These are phyloP conservation scores for Hypocreales sp. DNA, from an alignment of 2,329 filamentous ascomycete species.

Conservation along the genomic window DNA sequence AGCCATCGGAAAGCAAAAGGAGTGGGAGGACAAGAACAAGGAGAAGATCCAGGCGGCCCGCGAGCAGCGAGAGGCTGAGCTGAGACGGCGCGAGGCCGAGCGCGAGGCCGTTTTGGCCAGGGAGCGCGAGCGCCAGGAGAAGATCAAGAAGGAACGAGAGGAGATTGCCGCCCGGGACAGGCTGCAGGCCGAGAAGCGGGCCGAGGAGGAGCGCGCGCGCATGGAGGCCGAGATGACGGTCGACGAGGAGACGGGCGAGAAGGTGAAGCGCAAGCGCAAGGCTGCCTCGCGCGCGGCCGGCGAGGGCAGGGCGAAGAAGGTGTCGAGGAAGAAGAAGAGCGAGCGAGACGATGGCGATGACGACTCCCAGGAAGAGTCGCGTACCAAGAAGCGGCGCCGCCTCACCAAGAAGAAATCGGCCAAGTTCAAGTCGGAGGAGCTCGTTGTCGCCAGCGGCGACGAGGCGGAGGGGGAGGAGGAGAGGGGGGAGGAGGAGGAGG, in stretches of 20 bases:
- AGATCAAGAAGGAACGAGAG: slow-evolving; percentile 75
- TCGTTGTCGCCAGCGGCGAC: slow-evolving; percentile 64
- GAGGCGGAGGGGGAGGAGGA: slow-evolving; percentile 30
- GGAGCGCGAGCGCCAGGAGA: slow-evolving; percentile 59
- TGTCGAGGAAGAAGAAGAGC: slow-evolving; percentile 42
- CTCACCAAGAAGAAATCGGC: slow-evolving; percentile 30
- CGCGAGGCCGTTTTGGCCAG: slow-evolving; percentile 50
- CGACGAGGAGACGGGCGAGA: slow-evolving; percentile 69
- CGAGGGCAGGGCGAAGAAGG: slow-evolving; percentile 26
- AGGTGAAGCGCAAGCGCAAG: slow-evolving; percentile 63
- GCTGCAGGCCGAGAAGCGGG: slow-evolving; percentile 50
- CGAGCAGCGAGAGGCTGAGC: slow-evolving; percentile 65
- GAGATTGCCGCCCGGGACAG: slow-evolving; percentile 65
- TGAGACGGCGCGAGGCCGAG: slow-evolving; percentile 63
- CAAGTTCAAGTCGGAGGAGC: slow-evolving; percentile 79
- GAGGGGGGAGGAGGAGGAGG: slow-evolving; percentile 26
- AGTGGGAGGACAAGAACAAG: slow-evolving; percentile 89
- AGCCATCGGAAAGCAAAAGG: slow-evolving; percentile 66
- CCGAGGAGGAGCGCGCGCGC: slow-evolving; percentile 16
- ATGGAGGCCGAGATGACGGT: slow-evolving; percentile 63
- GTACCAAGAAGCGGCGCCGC: slow-evolving; percentile 47
- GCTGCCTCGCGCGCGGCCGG: slow-evolving; percentile 20
- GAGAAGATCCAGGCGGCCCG: slow-evolving; percentile 72
- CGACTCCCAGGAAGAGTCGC: slow-evolving; percentile 24
- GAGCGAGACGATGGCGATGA: slow-evolving; percentile 21